Conservation (phyloP, 306 rosid species). For the Luffa acutangula region DNA sequence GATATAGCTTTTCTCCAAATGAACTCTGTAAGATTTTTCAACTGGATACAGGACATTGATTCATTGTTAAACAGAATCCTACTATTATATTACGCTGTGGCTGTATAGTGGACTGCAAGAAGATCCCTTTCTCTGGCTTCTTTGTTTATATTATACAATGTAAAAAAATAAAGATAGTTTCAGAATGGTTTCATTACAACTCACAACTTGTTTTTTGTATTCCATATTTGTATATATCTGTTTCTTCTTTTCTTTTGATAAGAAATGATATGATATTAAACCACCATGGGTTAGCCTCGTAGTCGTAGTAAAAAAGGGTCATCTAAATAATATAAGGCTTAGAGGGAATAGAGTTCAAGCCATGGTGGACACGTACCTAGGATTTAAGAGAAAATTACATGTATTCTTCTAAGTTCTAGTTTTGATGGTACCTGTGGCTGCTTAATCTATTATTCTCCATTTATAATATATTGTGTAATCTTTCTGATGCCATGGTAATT, state of each 20-base stretch:
- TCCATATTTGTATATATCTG: not conserved
- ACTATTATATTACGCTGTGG: not conserved
- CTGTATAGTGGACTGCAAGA: not conserved
- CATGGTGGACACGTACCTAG: too few species aligned
- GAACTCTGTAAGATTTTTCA: not conserved
- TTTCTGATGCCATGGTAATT: constrained; percentile 15
- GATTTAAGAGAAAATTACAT: too few species aligned
- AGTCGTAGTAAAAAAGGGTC: too few species aligned
- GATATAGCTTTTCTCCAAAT: not conserved
- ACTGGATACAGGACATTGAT: not conserved
- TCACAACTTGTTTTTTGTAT: not conserved
- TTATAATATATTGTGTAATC: constrained; percentile 5
- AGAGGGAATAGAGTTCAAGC: too few species aligned
- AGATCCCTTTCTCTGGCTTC: not conserved
- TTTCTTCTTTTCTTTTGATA: not conserved
- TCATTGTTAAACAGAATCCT: not conserved
- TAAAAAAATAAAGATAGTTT: not conserved
- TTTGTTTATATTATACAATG: not conserved
- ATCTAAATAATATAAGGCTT: too few species aligned
- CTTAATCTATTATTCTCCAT: not conserved
- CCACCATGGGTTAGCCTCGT: too few species aligned
- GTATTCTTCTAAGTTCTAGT: not conserved
- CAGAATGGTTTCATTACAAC: not conserved
- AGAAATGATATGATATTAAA: too few species aligned
- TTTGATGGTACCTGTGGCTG: not conserved